Evolutionary conservation across 345 rosid genomes (phyloP), one percentile per base, ranked within the genome.

Genomic region (Theobroma cacao): DNA sequence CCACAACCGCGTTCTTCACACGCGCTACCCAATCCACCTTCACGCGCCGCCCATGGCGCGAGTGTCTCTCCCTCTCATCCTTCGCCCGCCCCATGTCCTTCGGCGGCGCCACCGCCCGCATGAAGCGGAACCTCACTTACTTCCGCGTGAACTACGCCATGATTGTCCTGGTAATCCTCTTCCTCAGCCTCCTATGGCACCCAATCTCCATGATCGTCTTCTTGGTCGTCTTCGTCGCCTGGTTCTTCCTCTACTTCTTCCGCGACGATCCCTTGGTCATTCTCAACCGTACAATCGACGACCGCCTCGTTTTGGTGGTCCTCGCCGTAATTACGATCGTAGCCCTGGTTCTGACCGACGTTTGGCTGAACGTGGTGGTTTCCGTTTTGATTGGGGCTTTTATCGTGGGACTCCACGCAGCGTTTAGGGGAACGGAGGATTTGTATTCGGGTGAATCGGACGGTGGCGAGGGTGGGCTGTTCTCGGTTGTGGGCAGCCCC

Each of bases 111-210:
- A 73, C 76, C 24, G 55, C 34, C 58, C 89, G 90, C 26, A 66
- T 87, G 48, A 83, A 79, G 74, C 84, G 86, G 41, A 90, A 89
- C 75, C 83, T 88, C 68, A 26, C 34, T 78, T 84, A 88, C 87
- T 92, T 92, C 84, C 91, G 94, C 71, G 90, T 89, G 31, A 90
- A 92, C 80, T 90, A 90, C 84, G 65, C 94, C 15, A 82, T 88
- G 85, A 53, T 86, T 75, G 71, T 80, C 79, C 88, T 89, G 67
- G 58, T 61, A 20, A 75, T 92, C 75, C 86, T 92, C 71, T 90
- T 92, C 81, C 76, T 87, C 60, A 89, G 92, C 87, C 91, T 92
- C 65, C 82, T 92, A 15, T 92, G 94, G 94, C 91, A 92, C 63
- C 97, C 97, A 1, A 5, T 87, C 78, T 88, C 94, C 10, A 75